Conservation (phyloP, 2,329 filamentous ascomycete genomes). For the Cladobotryum mycophilum region DNA sequence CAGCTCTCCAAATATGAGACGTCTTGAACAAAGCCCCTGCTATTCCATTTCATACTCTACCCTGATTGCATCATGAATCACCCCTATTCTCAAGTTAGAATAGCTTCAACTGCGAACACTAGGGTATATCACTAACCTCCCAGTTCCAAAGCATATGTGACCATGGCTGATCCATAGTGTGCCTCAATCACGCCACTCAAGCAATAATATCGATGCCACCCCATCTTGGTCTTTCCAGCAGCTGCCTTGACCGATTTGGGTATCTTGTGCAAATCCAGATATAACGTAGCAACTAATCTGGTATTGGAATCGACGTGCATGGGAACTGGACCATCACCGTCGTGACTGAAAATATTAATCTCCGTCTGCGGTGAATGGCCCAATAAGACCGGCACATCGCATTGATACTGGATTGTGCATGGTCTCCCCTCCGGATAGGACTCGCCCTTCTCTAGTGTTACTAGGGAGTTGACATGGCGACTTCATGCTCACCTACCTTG, state of each 20-base stretch:
- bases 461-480: not conserved
- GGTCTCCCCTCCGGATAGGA: constrained; percentile 32
- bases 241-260: constrained; percentile 24
- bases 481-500: constrained; percentile 23
- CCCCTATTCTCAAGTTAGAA: constrained; percentile 19
- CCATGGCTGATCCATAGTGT: constrained; percentile 32
- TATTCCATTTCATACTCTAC: constrained; percentile 25
- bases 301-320: constrained; percentile 25
- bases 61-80: constrained; percentile 32
- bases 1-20: not conserved
- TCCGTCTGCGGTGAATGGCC: constrained; percentile 31
- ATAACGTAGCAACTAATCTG: constrained; percentile 27
- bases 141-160: constrained; percentile 32
- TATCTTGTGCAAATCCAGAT: constrained; percentile 30
- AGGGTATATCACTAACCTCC: constrained; percentile 23
- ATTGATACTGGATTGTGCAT: constrained; percentile 31
- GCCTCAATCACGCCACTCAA: constrained; percentile 31
- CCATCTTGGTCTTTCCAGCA: constrained; percentile 28
- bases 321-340: constrained; percentile 25
- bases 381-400: constrained; percentile 30
- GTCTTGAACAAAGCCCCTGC: not conserved
- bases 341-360: constrained; percentile 32
- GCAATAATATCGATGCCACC: constrained; percentile 32
- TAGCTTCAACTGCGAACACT: not conserved
- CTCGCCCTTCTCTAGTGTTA: constrained; percentile 23